Percentiles rank a stretch among this genome's conserved stretches.
These are phyloP conservation scores for Diutina pseudorugosa DNA, from an alignment of 1,139 yeast genomes.

Conservation along the genomic window DNA sequence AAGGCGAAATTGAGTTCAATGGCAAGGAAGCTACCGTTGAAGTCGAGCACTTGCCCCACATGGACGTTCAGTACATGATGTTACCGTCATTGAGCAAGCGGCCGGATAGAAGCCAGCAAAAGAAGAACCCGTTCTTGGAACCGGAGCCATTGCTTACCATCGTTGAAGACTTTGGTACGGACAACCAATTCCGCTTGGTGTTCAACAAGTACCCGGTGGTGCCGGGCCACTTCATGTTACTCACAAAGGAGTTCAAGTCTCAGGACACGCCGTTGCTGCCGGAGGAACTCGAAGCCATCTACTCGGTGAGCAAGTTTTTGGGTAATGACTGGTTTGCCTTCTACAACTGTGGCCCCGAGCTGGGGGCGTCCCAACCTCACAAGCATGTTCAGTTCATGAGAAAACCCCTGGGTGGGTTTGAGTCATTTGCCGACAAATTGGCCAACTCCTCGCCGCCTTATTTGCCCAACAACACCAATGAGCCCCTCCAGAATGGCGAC, in stretches of 20 bases:
- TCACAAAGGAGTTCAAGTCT: conserved; percentile 60
- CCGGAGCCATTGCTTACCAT: conserved; percentile 73
- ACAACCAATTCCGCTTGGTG: conserved; percentile 47
- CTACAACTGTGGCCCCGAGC: conserved; percentile 75
- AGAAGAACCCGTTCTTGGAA: conserved; percentile 60
- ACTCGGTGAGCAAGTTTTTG: conserved; percentile 31
- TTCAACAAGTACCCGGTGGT: conserved; percentile 81
- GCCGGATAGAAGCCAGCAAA: conserved; percentile 35
- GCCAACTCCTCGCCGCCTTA: conserved; percentile 34
- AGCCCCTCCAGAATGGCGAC: conserved; percentile 49
- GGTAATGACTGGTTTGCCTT: conserved; percentile 49
- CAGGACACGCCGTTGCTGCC: conserved; percentile 67
- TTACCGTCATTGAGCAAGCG: conserved; percentile 38
- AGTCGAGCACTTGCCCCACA: conserved; percentile 10
- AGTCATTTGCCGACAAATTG: conserved; percentile 48
- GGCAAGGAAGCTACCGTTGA: conserved; percentile 12
- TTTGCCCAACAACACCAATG: conserved; percentile 38
- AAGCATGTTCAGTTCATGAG: conserved; percentile 78
- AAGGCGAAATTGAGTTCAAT: conserved; percentile 18
- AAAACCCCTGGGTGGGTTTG: conserved; percentile 25
- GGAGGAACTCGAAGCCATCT: conserved; percentile 49
- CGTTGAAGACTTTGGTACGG: conserved; percentile 29
- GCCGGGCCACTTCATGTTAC: conserved; percentile 63
- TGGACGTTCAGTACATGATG: conserved; percentile 15
- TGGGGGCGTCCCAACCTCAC: conserved; percentile 92